Evolutionary conservation across 768 basidiomycete species (phyloP), one percentile per base, ranked within the genome.

Genomic region (Boletus fagicola): DNA sequence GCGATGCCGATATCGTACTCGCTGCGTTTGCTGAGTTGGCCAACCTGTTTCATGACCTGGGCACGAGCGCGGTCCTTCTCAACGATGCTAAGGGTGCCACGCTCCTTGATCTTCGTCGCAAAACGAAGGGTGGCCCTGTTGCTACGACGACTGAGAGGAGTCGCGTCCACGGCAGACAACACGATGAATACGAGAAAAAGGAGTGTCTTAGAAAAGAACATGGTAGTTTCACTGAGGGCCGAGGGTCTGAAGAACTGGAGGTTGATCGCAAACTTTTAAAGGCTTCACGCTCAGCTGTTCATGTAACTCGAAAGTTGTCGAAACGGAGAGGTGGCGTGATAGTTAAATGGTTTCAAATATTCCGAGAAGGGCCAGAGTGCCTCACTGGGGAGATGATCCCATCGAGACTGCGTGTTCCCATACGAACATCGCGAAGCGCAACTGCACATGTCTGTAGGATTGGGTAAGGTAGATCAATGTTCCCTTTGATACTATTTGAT

Each of bases 21-120:
- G 31, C 12, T 43, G 45, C 62, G 62, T 49, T 65, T 65, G 10
- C 26, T n/a, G 1, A 49, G 43, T 6, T 20, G 31, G 11, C 15
- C 15, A 24, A 4, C 39, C 46, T 59, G 47, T 11, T 38, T 57
- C 57, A 65, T 47, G 15, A 46, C 39, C 35, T 60, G 57, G 18
- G 50, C 62, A 20, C 68, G 67, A 47, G 62, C 63, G 13, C 62
- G 60, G 57, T 68, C 70, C 28, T 28, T 58, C 1, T 60, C 60
- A 18, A 50, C 60, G 28, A 70, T 11, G 42, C 31, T 62, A 8
- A 48, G 20, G 20, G 24, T 35, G n/a, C 61, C 62, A 7, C 43
- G 40, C 4, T 12, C 44, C 7, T 62, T 69, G 33, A 67, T 22
- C 16, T 20, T 57, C 12, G 58, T 54, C 16, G 49, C 26, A 24